Evolutionary conservation across 306 rosid genomes (phyloP).

Genomic region (Canavalia gladiata): DNA sequence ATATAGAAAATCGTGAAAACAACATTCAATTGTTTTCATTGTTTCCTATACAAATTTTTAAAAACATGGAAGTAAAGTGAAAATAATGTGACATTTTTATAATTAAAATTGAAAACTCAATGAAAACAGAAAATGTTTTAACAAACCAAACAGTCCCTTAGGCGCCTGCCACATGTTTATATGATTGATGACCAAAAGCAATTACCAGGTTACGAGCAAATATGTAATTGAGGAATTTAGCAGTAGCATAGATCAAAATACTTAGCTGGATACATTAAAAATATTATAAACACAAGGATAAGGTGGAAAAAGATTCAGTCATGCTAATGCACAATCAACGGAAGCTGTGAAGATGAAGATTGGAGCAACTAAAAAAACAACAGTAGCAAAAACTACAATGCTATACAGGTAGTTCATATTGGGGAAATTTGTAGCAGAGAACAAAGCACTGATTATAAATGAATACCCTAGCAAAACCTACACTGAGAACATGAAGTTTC

Average conservation of each 20-base stretch:
- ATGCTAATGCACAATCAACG: background rate
- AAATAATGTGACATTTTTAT: too few species aligned
- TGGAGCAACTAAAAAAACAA: background rate
- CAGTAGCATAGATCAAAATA: constrained; percentile 8
- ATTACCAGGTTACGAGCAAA: background rate
- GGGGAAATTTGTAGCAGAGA: background rate
- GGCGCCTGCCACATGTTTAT: background rate
- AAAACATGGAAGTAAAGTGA: too few species aligned
- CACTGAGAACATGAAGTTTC: constrained; percentile 10
- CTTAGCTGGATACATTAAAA: background rate
- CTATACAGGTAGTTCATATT: background rate
- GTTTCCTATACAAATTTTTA: too few species aligned
- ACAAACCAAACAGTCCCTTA: too few species aligned
- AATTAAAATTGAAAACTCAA: too few species aligned
- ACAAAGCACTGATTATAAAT: constrained; percentile 1
- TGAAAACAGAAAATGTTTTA: too few species aligned
- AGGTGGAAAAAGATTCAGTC: background rate
- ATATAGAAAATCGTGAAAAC: too few species aligned
- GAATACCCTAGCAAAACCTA: constrained; percentile 6
- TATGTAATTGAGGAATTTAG: constrained; percentile 9
- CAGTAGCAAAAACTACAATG: background rate
- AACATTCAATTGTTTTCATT: too few species aligned
- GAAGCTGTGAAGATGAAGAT: constrained; percentile 24
- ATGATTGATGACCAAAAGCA: background rate
- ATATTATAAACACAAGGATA: background rate